A percentile compares a stretch with the other conserved stretches of the same genome.
These are phyloP conservation scores for Papiliotrema laurentii DNA, from an alignment of 1,284 basidiomycete species.

Conservation along the genomic window DNA sequence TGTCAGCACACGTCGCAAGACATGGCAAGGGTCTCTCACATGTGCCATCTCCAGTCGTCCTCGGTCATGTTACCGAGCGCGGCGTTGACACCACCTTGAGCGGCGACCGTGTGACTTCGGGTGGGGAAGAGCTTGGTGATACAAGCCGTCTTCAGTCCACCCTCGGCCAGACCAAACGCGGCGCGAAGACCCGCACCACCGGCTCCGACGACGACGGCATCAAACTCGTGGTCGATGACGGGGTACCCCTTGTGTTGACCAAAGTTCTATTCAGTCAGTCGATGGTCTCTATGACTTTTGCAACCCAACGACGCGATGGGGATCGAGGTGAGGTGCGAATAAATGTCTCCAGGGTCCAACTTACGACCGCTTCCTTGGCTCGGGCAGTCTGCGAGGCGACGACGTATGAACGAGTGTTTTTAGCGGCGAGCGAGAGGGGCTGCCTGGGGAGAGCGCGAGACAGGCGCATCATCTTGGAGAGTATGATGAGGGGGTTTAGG, in stretches of 20 bases:
- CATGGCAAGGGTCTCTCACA: constrained; percentile 53
- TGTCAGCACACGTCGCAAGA: neutral
- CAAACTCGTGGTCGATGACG: constrained; percentile 79
- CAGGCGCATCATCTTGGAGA: constrained; percentile 25
- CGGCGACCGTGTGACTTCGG: constrained; percentile 96
- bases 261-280: constrained; percentile 37
- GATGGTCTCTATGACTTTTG: neutral
- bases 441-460: constrained; percentile 20
- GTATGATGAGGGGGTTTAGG: neutral
- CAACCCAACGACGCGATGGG: neutral
- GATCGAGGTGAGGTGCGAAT: neutral
- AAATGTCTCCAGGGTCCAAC: too few relatives aligned
- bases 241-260: constrained; percentile 61
- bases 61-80: constrained; percentile 99
- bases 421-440: constrained; percentile 9
- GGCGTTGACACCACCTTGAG: constrained; percentile 99
- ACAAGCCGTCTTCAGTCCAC: constrained; percentile 96
- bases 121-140: constrained; percentile 99
- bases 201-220: constrained; percentile 58
- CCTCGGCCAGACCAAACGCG: constrained; percentile 97
- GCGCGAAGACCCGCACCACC: constrained; percentile 97
- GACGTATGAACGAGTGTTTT: constrained; percentile 30
- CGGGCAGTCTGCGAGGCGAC: constrained; percentile 40
- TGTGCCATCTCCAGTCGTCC: constrained; percentile 99
- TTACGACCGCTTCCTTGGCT: constrained; percentile 44